These are phyloP conservation scores for Nicotiana paniculata DNA, from an alignment of 257 asterid species.

Conservation along the genomic window DNA sequence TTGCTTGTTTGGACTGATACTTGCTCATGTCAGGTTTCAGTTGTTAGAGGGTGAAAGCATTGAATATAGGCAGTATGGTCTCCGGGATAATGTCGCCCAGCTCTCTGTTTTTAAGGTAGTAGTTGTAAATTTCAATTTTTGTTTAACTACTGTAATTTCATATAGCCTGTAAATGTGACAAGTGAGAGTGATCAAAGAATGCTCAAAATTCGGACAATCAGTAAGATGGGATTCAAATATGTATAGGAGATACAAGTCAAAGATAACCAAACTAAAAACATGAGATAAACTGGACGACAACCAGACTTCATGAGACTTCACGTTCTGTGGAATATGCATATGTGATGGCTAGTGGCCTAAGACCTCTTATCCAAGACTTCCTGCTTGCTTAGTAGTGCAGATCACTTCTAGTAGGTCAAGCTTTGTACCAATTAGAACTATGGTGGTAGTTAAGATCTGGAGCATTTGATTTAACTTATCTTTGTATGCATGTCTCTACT, in stretches of 20 bases:
- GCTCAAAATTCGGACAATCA: not conserved
- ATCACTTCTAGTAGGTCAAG: not conserved
- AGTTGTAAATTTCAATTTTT: not conserved
- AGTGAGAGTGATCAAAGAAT: not conserved
- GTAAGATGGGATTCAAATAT: not conserved
- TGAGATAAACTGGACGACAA: not conserved
- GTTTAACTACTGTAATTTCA: not conserved
- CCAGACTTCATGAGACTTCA: not conserved
- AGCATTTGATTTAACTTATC: not conserved
- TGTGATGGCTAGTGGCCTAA: not conserved
- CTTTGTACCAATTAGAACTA: not conserved
- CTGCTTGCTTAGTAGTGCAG: not conserved
- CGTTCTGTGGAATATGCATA: not conserved
- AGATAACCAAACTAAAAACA: not conserved
- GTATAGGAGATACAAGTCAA: not conserved
- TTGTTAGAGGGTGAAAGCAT: conserved; percentile 29
- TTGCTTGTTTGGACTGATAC: not conserved
- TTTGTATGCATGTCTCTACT: not conserved
- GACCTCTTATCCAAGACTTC: not conserved
- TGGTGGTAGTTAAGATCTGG: not conserved
- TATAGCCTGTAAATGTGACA: not conserved
- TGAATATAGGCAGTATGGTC: conserved; percentile 29
- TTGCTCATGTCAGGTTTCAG: conserved; percentile 21
- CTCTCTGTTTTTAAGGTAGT: conserved; percentile 32
- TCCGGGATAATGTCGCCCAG: conserved; percentile 37